Conservation (phyloP, 2,329 filamentous ascomycete genomes). For the Arachnopeziza araneosa region DNA sequence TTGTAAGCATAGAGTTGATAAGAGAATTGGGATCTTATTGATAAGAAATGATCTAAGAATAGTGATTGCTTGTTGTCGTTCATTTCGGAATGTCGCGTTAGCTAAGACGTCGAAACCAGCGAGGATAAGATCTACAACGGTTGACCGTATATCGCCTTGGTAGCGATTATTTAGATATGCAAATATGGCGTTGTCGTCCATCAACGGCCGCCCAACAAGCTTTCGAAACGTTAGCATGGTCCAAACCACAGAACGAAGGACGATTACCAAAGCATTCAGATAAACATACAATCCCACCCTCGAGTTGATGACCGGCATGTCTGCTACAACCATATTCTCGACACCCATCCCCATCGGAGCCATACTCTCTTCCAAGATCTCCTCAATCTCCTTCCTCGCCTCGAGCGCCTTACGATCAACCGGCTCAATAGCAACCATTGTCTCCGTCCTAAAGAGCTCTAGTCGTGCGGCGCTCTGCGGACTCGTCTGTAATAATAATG, state of each 20-base stretch:
- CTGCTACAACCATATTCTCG: slow-evolving; percentile 42
- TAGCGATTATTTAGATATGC: slow-evolving; percentile 82
- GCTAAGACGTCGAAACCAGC: slow-evolving; percentile 87
- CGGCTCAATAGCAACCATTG: slow-evolving; percentile 50
- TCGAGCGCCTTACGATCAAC: slow-evolving; percentile 45
- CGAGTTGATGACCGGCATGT: slow-evolving; percentile 68
- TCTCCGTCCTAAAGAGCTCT: slow-evolving; percentile 53
- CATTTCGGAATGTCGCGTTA: slow-evolving; percentile 72
- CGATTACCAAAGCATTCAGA: slow-evolving; percentile 70
- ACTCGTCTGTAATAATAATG: slow-evolving; percentile 50
- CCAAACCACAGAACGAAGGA: not conserved
- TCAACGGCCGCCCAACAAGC: slow-evolving; percentile 74
- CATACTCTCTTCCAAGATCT: slow-evolving; percentile 52
- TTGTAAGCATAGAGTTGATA: slow-evolving; percentile 50
- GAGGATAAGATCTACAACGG: slow-evolving; percentile 76
- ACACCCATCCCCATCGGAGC: slow-evolving; percentile 43
- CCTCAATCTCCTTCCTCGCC: slow-evolving; percentile 47
- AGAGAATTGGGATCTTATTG: slow-evolving; percentile 59
- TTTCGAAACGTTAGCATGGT: slow-evolving; percentile 36
- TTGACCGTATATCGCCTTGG: slow-evolving; percentile 71
- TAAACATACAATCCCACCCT: slow-evolving; percentile 81
- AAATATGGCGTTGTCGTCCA: slow-evolving; percentile 75
- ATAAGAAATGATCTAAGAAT: slow-evolving; percentile 82
- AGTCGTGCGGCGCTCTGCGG: slow-evolving; percentile 45
- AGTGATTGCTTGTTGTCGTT: slow-evolving; percentile 56